Evolutionary conservation across 2,329 filamentous ascomycete genomes (phyloP), one percentile per base, ranked within the genome.

Genomic region (Xylariaceae sp.): DNA sequence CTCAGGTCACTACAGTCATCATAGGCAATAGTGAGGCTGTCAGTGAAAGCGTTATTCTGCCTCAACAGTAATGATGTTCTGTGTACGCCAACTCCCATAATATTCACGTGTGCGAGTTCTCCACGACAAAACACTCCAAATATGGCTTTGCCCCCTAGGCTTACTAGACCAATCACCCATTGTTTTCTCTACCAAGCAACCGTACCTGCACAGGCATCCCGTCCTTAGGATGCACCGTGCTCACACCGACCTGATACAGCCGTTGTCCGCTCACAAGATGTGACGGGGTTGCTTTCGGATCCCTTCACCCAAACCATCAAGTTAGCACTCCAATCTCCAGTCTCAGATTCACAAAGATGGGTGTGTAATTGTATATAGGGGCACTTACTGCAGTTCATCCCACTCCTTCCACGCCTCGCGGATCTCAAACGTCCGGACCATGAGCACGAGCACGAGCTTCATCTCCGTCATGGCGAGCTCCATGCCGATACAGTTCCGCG

Each of bases 401-500:
- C 56, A 59, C 43, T 66, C 62, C 7, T 63, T 59, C 55, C 65
- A 71, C 9, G 57, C 59, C 15, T 62, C 57, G 29, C 60, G 54
- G 24, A 78, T 67, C 23, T 76, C 72, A 28, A 76, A 73, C 9
- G 64, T 60, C 23, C 72, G 52, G 2, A 69, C 52, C 2, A 67
- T 64, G 48, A 76, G 55, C 3, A 70, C 65, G 9, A 74, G 49
- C 2, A 70, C 67, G 29, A 71, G 59, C 45, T 66, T 68, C 13
- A 70, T 59, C 55, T 78, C 68, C 16, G 71, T 61, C 57, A 73
- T 65, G 1, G 69, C 75, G 28, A 79, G 57, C 43, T 73, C 67
- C 54, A 77, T 69, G 0, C 74, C 76, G 16, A 79, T 68, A 42
- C 75, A 80, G 28, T 68, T 71, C 4, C 74, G 55, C 3, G 68